phyloP scores from a whole-genome alignment of 805 yeast genomes.

The Ogataea nakhonphanomensis region DNA sequence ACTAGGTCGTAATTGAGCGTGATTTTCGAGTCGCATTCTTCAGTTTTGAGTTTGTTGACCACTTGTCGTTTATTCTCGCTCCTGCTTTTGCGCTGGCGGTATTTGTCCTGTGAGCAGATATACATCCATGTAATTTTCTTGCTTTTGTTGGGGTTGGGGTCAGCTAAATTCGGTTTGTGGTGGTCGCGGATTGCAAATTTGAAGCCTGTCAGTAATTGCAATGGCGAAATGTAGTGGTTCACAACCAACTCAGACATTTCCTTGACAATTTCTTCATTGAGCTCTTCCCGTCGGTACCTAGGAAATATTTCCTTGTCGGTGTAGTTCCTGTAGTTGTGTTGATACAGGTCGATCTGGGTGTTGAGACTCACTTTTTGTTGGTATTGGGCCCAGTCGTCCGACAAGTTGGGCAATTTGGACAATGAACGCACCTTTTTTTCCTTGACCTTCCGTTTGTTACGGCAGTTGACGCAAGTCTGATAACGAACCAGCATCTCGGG shows the following conservation, averaged over 20 bases:
- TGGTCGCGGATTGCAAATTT: slow-evolving; percentile 43
- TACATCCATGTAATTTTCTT: slow-evolving; percentile 43
- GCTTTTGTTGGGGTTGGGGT: slow-evolving; percentile 36
- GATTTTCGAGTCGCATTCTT: slow-evolving; percentile 39
- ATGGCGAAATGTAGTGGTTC: slow-evolving; percentile 36
- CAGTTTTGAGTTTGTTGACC: slow-evolving; percentile 39
- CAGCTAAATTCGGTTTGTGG: slow-evolving; percentile 35
- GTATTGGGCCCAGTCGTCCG: slow-evolving; percentile 34
- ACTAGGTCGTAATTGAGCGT: slow-evolving; percentile 37
- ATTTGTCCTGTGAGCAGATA: slow-evolving; percentile 42
- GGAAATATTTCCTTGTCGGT: slow-evolving; percentile 33
- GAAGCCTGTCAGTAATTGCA: slow-evolving; percentile 40
- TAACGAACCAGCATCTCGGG: slow-evolving; percentile 34
- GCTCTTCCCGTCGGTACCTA: slow-evolving; percentile 32
- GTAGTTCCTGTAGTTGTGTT: slow-evolving; percentile 35
- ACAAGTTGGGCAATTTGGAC: slow-evolving; percentile 34
- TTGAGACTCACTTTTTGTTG: slow-evolving; percentile 35
- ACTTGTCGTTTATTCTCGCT: slow-evolving; percentile 37
- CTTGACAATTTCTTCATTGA: slow-evolving; percentile 33
- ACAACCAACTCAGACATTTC: slow-evolving; percentile 35
- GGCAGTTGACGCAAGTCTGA: slow-evolving; percentile 40
- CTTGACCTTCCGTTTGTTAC: slow-evolving; percentile 38
- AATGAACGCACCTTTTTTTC: slow-evolving; percentile 28
- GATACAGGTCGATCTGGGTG: slow-evolving; percentile 33
- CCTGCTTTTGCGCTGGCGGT: slow-evolving; percentile 41